These are phyloP conservation scores for Podaxis mareebaensis DNA, from an alignment of 768 basidiomycete species.

Conservation along the genomic window DNA sequence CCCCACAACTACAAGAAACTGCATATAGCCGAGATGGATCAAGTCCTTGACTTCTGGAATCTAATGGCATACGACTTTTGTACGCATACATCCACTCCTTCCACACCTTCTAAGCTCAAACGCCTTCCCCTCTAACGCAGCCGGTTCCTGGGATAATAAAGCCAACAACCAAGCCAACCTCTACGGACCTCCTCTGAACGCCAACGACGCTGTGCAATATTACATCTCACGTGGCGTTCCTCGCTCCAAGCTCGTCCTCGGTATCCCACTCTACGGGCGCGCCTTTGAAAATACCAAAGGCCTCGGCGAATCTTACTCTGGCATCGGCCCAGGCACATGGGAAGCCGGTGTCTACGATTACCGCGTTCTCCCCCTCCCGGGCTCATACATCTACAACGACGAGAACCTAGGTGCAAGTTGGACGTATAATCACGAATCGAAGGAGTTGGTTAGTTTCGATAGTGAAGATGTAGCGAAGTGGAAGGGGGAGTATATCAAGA, in stretches of 20 bases:
- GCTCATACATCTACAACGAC: slow-evolving; percentile 66
- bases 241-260: slow-evolving; percentile 81
- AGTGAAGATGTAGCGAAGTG: slow-evolving; percentile 61
- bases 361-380: slow-evolving; percentile 80
- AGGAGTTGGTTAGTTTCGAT: slow-evolving; percentile 87
- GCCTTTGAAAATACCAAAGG: slow-evolving; percentile 87
- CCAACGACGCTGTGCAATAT: slow-evolving; percentile 63
- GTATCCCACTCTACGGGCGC: slow-evolving; percentile 92
- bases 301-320: slow-evolving; percentile 76
- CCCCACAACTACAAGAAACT: slow-evolving; percentile 82
- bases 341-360: slow-evolving; percentile 93
- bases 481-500: slow-evolving; percentile 82
- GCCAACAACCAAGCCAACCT: slow-evolving; percentile 89
- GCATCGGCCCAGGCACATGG: slow-evolving; percentile 88
- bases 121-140: slow-evolving; percentile 31
- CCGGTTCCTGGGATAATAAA: slow-evolving; percentile 73
- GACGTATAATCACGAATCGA: slow-evolving; percentile 71
- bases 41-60: slow-evolving; percentile 93
- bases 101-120: slow-evolving; percentile 4
- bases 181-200: slow-evolving; percentile 65
- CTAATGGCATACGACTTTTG: slow-evolving; percentile 93
- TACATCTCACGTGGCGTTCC: slow-evolving; percentile 73
- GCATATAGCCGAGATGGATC: slow-evolving; percentile 81
- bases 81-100: slow-evolving; percentile 29
- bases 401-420: slow-evolving; percentile 73